phyloP scores from a whole-genome alignment of 192 early-diverging fungal species.

The Coemansia sp. region DNA sequence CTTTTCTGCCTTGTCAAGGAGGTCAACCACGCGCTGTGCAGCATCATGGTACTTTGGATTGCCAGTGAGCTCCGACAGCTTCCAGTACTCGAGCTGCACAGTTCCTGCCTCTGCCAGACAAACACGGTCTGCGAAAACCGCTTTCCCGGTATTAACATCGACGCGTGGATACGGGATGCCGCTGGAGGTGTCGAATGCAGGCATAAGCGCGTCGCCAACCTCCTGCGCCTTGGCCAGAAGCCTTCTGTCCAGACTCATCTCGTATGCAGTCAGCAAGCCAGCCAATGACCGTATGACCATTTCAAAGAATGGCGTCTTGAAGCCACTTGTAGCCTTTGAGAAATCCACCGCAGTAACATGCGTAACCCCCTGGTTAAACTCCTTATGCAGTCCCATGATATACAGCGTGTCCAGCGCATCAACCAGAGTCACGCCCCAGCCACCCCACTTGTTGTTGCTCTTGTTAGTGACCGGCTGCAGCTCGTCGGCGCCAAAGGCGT shows the following conservation, averaged over 20 bases:
- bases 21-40: conserved; percentile 61
- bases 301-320: conserved; percentile 76
- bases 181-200: conserved; percentile 73
- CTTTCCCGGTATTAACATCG: conserved; percentile 50
- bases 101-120: conserved; percentile 73
- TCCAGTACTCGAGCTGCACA: conserved; percentile 81
- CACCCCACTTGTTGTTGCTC: conserved; percentile 51
- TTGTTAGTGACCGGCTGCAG: conserved; percentile 47
- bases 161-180: conserved; percentile 72
- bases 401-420: conserved; percentile 87
- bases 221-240: conserved; percentile 72
- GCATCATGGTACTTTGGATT: conserved; percentile 64
- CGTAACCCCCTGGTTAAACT: conserved; percentile 73
- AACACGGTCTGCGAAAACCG: conserved; percentile 21
- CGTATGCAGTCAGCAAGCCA: conserved; percentile 82
- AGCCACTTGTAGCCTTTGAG: conserved; percentile 33
- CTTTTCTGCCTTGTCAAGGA: conserved; percentile 47
- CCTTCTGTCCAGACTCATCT: conserved; percentile 70
- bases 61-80: conserved; percentile 77
- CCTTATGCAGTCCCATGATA: conserved; percentile 79
- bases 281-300: conserved; percentile 81
- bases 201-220: conserved; percentile 66
- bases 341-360: conserved; percentile 68
- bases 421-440: conserved; percentile 70
- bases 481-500: conserved; percentile 54